Conservation (phyloP, 768 basidiomycete genomes). For the Tubosaeta sp. region DNA sequence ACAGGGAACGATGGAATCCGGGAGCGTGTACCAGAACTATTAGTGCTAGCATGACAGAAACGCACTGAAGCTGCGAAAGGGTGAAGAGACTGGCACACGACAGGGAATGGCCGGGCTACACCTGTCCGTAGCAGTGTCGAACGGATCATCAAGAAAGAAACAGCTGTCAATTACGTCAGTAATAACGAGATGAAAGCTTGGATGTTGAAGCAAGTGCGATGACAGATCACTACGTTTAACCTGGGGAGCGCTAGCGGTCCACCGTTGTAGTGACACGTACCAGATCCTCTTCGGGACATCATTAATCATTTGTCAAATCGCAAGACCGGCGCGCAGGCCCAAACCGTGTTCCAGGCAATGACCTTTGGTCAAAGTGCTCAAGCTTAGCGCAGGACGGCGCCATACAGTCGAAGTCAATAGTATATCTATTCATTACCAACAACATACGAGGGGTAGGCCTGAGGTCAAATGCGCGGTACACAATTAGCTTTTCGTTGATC, state of each 20-base stretch:
- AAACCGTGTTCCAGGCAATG: neutral
- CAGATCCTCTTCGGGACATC: no score
- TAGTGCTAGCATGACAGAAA: conserved; percentile 10
- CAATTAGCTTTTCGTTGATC: no score
- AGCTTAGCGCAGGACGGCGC: neutral
- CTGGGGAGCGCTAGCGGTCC: no score
- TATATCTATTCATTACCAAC: neutral
- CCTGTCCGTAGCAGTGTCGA: conserved; percentile 5
- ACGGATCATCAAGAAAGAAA: conserved; percentile 10
- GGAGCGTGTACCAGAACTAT: neutral
- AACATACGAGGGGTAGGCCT: no score
- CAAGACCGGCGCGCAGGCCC: neutral
- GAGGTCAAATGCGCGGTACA: no score
- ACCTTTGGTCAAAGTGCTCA: neutral
- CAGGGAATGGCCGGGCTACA: neutral
- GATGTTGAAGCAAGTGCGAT: no score
- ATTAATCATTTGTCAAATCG: no score
- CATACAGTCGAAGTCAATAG: neutral
- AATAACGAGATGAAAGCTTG: no score
- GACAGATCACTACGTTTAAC: no score
- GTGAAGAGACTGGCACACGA: neutral
- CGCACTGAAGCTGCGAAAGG: neutral
- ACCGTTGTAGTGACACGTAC: no score
- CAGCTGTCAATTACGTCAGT: no score
- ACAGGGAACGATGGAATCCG: conserved; percentile 4